Evolutionary conservation across 306 rosid genomes (phyloP), one percentile per base, ranked within the genome.

Genomic region (Vigna trinervia): DNA sequence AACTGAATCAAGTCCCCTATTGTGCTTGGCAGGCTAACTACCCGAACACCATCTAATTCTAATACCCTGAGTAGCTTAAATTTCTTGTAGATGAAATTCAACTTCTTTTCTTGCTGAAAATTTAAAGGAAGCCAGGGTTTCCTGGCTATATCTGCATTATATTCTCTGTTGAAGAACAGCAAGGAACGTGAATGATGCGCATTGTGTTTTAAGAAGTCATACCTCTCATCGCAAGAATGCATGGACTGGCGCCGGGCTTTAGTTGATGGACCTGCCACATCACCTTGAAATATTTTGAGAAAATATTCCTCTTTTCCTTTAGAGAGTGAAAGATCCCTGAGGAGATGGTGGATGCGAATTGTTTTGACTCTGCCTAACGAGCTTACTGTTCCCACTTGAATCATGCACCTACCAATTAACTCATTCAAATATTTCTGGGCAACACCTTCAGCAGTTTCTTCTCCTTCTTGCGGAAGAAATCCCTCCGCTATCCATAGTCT

Each of bases 401-500:
- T 71, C 85, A 85, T 81, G 71, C 88, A 85, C 85, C 88, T 81
- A 6, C 81, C 83, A 54, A 85, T 81, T 73, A 85, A 74, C 83
- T 85, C 88, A 69, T 81, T 78, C 13, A 85, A 78, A 72, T 57
- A 81, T 10, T 71, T 81, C 22, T 74, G 73, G 69, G 88, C 88
- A 69, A 85, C 85, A 47, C 67, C 83, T 74, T 85, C 88, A 0
- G 88, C 72, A 6, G 85, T 78, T 39, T 85, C 81, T 39, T 61
- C 85, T 2, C 88, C 78, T 69, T 81, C 88, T 12, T 78, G 88
- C 2, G 78, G 88, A 28, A 85, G 72, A 70, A 85, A 78, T 15
- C 88, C 88, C 75, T 85, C 88, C 1, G 88, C 88, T 14, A 85
- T 76, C 88, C 88, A 85, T 1, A 85, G 57, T 22, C 81, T 76